These are phyloP conservation scores for Podaxis sp. DNA, from an alignment of 768 basidiomycete genomes.

Conservation along the genomic window DNA sequence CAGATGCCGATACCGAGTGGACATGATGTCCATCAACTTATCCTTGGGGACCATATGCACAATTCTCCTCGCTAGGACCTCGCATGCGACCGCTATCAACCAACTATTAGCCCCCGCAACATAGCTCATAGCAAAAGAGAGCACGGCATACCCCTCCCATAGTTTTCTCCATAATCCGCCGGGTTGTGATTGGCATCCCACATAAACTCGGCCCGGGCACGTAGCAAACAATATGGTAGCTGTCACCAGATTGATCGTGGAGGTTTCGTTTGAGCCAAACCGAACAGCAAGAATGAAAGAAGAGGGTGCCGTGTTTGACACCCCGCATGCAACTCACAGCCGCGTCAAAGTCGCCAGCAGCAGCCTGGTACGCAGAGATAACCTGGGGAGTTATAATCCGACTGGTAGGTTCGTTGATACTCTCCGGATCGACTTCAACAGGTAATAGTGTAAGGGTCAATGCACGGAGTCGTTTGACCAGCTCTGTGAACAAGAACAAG, in stretches of 20 bases:
- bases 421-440: constrained; percentile 18
- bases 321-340: constrained; percentile 47
- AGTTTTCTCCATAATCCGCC: constrained; percentile 84
- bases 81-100: constrained; percentile 67
- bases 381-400: constrained; percentile 77
- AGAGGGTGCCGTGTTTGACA: not conserved
- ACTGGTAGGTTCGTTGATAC: constrained; percentile 72
- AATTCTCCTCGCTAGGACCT: constrained; percentile 77
- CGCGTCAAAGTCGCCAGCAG: constrained; percentile 85
- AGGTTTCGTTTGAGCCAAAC: not conserved
- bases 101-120: not conserved
- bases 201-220: constrained; percentile 76
- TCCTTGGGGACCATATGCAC: constrained; percentile 68
- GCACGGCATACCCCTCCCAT: constrained; percentile 57
- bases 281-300: not conserved
- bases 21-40: constrained; percentile 66
- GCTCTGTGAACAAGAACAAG: constrained; percentile 27
- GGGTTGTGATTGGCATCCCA: constrained; percentile 78
- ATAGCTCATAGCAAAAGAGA: not conserved
- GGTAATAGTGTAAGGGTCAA: constrained; percentile 14
- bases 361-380: constrained; percentile 55
- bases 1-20: constrained; percentile 66
- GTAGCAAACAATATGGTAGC: constrained; percentile 80
- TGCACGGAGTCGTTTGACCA: constrained; percentile 13
- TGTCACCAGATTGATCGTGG: constrained; percentile 20